Evolutionary conservation across 2,329 filamentous ascomycete species (phyloP).

Genomic region (Salinomyces thailandicus): DNA sequence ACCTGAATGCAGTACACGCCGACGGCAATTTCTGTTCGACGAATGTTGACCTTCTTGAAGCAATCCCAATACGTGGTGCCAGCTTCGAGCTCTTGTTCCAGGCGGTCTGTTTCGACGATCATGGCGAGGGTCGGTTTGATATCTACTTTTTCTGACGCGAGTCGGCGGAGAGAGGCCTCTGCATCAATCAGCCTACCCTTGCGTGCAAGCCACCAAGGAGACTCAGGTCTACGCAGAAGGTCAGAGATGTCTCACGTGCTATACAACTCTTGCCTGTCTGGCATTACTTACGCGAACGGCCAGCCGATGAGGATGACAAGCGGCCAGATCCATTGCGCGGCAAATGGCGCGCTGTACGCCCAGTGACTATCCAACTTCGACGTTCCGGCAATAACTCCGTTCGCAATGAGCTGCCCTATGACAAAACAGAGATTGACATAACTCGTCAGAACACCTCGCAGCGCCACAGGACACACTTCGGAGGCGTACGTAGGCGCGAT

Average conservation of each 20-base stretch:
- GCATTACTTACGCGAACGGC: constrained; percentile 24
- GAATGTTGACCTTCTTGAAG: constrained; percentile 32
- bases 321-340: constrained; percentile 36
- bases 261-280: no score
- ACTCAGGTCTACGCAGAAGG: no score
- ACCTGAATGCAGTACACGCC: constrained; percentile 36
- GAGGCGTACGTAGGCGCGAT: constrained; percentile 53
- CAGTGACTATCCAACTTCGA: constrained; percentile 25
- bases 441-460: constrained; percentile 48
- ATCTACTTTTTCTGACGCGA: constrained; percentile 30
- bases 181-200: constrained; percentile 27
- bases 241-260: no score
- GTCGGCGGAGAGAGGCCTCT: constrained; percentile 23
- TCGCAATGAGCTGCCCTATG: constrained; percentile 48
- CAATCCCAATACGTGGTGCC: constrained; percentile 30
- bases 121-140: constrained; percentile 30
- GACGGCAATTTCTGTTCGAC: constrained; percentile 35
- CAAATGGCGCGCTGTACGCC: constrained; percentile 37
- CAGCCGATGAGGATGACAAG: constrained; percentile 28
- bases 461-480: constrained; percentile 50
- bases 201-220: constrained; percentile 26
- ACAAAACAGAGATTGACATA: constrained; percentile 55
- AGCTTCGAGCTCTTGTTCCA: constrained; percentile 31
- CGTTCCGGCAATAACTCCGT: constrained; percentile 29
- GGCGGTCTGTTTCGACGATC: constrained; percentile 29